Percentiles rank a stretch among this genome's conserved stretches.
Conservation (phyloP, 176 grass and related monocot genomes). For the Hordeum vulgare region DNA sequence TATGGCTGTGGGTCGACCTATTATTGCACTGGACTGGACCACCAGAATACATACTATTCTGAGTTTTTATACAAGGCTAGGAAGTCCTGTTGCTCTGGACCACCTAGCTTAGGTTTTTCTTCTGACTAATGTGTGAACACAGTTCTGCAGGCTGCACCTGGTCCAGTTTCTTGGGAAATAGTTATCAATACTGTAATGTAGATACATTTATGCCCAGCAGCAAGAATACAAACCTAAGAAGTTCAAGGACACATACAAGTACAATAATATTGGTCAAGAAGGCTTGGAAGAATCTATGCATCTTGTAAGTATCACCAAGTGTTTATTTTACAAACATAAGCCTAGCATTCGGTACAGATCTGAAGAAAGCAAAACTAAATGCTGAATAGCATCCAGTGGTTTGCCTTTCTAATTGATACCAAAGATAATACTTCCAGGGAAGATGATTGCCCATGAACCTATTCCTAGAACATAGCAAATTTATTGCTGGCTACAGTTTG, state of each 20-base stretch:
- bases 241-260: neutral
- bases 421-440: neutral
- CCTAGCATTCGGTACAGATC: neutral
- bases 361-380: neutral
- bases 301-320: neutral
- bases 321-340: neutral
- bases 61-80: conserved; percentile 20
- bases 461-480: neutral
- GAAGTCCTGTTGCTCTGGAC: conserved; percentile 22
- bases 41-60: conserved; percentile 23
- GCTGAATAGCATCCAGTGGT: neutral
- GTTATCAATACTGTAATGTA: neutral
- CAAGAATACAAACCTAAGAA: conserved; percentile 4
- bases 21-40: conserved; percentile 33
- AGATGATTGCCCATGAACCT: neutral
- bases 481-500: neutral
- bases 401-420: neutral
- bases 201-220: neutral
- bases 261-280: neutral
- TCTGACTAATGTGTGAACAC: neutral
- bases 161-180: conserved; percentile 25
- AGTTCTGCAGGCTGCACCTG: conserved; percentile 19
- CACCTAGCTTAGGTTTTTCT: conserved; percentile 13
- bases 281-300: conserved; percentile 9
- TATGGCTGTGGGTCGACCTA: neutral